Conservation (phyloP, 2,329 filamentous ascomycete species). For the Fusarium scirpi region DNA sequence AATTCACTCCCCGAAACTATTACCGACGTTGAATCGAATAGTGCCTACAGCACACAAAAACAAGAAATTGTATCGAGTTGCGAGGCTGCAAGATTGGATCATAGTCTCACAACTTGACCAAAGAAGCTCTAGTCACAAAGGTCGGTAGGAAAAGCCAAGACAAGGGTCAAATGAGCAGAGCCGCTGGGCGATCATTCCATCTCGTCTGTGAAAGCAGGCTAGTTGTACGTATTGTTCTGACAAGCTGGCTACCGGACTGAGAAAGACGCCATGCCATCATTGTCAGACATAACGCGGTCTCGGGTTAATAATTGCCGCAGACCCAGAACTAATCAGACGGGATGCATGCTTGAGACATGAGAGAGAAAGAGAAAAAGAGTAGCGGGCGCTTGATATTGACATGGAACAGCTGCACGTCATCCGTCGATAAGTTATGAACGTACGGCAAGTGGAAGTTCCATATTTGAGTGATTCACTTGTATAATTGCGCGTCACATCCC, state of each 20-base stretch:
- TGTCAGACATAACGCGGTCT: constrained; percentile 16
- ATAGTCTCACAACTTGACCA: constrained; percentile 18
- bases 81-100: constrained; percentile 29
- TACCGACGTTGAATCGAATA: constrained; percentile 1
- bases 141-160: constrained; percentile 15
- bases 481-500: constrained; percentile 18
- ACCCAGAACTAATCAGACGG: constrained; percentile 3
- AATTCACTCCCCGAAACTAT: constrained; percentile 33
- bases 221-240: constrained; percentile 3
- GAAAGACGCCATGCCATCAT: constrained; percentile 34
- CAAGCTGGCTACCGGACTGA: constrained; percentile 29
- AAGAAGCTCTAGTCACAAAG: constrained; percentile 15
- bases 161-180: constrained; percentile 36
- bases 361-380: constrained; percentile 8
- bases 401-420: constrained; percentile 39
- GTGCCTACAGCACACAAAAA: constrained; percentile 13
- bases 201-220: constrained; percentile 8
- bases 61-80: constrained; percentile 25
- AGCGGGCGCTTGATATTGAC: constrained; percentile 31
- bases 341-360: constrained; percentile 7
- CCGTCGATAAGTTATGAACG: constrained; percentile 22
- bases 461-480: constrained; percentile 21
- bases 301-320: constrained; percentile 38
- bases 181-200: constrained; percentile 32
- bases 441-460: constrained; percentile 28